These are phyloP conservation scores for Phytophthora podocarpi DNA, from an alignment of 352 stramenopile genomes.

Conservation along the genomic window DNA sequence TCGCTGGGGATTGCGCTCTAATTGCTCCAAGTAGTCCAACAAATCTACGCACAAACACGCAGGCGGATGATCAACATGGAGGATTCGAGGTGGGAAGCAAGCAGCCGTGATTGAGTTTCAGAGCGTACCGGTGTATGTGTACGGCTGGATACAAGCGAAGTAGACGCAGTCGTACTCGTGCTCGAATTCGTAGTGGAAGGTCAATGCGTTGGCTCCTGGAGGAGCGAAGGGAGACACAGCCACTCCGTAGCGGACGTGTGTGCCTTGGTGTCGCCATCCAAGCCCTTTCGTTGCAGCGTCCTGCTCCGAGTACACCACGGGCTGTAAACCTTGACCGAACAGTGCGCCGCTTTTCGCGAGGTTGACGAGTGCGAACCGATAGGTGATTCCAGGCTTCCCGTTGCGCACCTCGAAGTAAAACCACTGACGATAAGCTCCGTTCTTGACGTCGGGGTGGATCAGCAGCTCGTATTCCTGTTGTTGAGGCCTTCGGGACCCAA, in stretches of 20 bases:
- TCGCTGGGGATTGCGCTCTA: conserved; percentile 59
- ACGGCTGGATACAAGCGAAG: conserved; percentile 87
- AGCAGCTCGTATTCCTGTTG: conserved; percentile 80
- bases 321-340: conserved; percentile 82
- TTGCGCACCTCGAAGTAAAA: conserved; percentile 91
- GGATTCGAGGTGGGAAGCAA: too few species aligned
- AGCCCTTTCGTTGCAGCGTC: conserved; percentile 43
- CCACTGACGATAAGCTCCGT: conserved; percentile 88
- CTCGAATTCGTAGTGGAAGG: conserved; percentile 77
- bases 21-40: conserved; percentile 65
- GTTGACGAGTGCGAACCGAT: conserved; percentile 83
- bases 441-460: conserved; percentile 82
- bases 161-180: conserved; percentile 74
- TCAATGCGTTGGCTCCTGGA: conserved; percentile 58
- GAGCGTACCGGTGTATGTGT: conserved; percentile 82
- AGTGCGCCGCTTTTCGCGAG: conserved; percentile 83
- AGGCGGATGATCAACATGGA: background rate
- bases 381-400: conserved; percentile 43
- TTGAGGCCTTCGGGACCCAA: conserved; percentile 6
- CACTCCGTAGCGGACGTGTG: conserved; percentile 66
- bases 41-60: conserved; percentile 47
- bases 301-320: conserved; percentile 76
- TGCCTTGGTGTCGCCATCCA: conserved; percentile 70
- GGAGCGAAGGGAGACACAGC: conserved; percentile 38
- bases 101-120: background rate